A percentile compares a stretch with the other conserved stretches of the same genome.
Conservation (phyloP, 140 eudicot species). For the Stevia rebaudiana region DNA sequence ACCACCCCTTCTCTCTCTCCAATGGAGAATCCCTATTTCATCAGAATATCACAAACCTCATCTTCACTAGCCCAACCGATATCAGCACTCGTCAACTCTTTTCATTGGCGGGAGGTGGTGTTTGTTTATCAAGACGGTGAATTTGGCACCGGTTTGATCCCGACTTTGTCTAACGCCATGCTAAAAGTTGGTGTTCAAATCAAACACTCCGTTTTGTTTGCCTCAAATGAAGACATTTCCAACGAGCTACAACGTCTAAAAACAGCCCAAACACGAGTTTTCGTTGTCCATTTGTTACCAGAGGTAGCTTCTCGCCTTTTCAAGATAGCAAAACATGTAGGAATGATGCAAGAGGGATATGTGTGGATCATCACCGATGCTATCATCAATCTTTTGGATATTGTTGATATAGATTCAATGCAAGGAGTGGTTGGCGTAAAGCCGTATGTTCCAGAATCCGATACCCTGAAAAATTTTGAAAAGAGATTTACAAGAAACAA, state of each 20-base stretch:
- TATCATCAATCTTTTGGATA: conserved; percentile 19
- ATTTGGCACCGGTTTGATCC: conserved; percentile 40
- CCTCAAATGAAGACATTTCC: conserved; percentile 18
- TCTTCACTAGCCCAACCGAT: conserved; percentile 36
- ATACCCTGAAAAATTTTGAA: conserved; percentile 15
- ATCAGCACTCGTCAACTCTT: conserved; percentile 30
- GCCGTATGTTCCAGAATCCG: conserved; percentile 31
- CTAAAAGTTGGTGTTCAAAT: conserved; percentile 25
- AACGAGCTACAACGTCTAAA: conserved; percentile 31
- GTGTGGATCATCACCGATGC: conserved; percentile 49
- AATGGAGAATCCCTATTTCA: conserved; percentile 27
- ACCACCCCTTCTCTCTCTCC: conserved; percentile 46
- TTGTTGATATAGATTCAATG: conserved; percentile 31
- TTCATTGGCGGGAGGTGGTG: conserved; percentile 44
- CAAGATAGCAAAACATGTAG: conserved; percentile 29
- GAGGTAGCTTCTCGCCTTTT: conserved; percentile 34
- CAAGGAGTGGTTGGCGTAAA: conserved; percentile 45
- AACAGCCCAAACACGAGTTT: conserved; percentile 38
- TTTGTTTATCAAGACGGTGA: conserved; percentile 38
- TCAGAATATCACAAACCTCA: conserved; percentile 31
- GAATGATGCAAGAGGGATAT: conserved; percentile 47
- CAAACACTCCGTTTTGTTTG: conserved; percentile 22
- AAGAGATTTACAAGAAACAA: conserved; percentile 31
- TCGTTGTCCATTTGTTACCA: conserved; percentile 41
- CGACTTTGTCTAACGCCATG: conserved; percentile 34